Percentiles rank a stretch among this genome's conserved stretches.
phyloP scores from a whole-genome alignment of 2,329 filamentous ascomycete genomes.

The Westerdykella aurantiaca region DNA sequence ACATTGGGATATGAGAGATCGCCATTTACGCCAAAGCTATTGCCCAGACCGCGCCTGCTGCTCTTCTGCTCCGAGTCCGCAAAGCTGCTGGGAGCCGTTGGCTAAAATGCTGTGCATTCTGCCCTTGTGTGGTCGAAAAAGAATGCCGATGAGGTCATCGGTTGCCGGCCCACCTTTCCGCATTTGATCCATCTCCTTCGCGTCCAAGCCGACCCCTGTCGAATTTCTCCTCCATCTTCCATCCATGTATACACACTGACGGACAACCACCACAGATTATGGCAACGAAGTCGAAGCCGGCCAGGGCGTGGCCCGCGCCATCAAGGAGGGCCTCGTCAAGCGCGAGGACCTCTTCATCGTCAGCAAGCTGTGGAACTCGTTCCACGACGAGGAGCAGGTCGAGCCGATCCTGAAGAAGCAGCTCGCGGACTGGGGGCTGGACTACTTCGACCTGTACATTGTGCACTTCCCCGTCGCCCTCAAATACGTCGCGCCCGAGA shows the following conservation, averaged over 20 bases:
- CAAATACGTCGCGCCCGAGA: slow-evolving; percentile 46
- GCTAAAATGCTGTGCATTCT: background rate
- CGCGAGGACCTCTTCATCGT: slow-evolving; percentile 81
- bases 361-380: slow-evolving; percentile 89
- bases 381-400: slow-evolving; percentile 75
- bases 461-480: slow-evolving; percentile 87
- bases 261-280: slow-evolving; percentile 23
- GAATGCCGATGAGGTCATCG: background rate
- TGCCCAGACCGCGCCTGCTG: background rate
- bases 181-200: background rate
- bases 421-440: slow-evolving; percentile 33
- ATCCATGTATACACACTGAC: background rate
- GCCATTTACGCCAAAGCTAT: no score
- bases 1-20: background rate
- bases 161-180: background rate
- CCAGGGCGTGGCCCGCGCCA: slow-evolving; percentile 33
- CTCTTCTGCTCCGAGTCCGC: background rate
- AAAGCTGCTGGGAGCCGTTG: background rate
- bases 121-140: background rate
- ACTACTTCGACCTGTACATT: slow-evolving; percentile 48
- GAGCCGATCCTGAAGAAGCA: slow-evolving; percentile 64
- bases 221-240: background rate
- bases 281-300: slow-evolving; percentile 36
- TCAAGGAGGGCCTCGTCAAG: slow-evolving; percentile 36
- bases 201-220: background rate